A percentile compares a stretch with the other conserved stretches of the same genome.
These are phyloP conservation scores for Agrocybe praecox DNA, from an alignment of 768 basidiomycete species.

Conservation along the genomic window DNA sequence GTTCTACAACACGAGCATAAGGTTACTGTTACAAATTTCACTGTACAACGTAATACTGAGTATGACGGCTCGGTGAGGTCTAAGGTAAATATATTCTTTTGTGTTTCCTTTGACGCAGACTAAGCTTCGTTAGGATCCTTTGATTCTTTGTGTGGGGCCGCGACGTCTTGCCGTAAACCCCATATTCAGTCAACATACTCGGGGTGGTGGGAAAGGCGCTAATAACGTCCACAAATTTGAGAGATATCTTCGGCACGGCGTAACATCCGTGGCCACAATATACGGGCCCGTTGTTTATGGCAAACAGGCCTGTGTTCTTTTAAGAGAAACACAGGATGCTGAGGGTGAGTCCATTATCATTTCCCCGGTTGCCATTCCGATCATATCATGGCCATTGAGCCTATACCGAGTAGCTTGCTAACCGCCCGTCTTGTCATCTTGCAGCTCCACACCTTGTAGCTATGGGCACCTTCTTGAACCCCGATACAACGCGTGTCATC, in stretches of 20 bases:
- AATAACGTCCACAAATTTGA: constrained; percentile 99
- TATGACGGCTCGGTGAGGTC: constrained; percentile 87
- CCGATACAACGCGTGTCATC: constrained; percentile 89
- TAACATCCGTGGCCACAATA: constrained; percentile 79
- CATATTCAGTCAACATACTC: constrained; percentile 89
- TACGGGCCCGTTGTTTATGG: constrained; percentile 93
- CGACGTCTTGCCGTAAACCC: constrained; percentile 85
- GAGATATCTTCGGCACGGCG: constrained; percentile 83
- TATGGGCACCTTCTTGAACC: constrained; percentile 82
- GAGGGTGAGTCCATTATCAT: constrained; percentile 51
- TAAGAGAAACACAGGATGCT: constrained; percentile 67
- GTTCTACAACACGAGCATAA: constrained; percentile 97
- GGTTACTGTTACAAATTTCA: constrained; percentile 88
- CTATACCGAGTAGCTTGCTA: not conserved
- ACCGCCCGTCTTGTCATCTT: constrained; percentile 2
- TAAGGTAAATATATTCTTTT: constrained; percentile 55
- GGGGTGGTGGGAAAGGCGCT: constrained; percentile 85
- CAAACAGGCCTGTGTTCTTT: constrained; percentile 75
- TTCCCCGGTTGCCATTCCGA: not conserved
- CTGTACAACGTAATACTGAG: constrained; percentile 94
- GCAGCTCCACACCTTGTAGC: constrained; percentile 85
- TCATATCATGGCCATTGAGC: not conserved
- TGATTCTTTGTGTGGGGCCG: constrained; percentile 88
- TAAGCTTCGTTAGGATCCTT: constrained; percentile 62
- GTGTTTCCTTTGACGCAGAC: not conserved